Evolutionary conservation across 352 stramenopile species (phyloP).

Genomic region (Globisporangium alternatum): DNA sequence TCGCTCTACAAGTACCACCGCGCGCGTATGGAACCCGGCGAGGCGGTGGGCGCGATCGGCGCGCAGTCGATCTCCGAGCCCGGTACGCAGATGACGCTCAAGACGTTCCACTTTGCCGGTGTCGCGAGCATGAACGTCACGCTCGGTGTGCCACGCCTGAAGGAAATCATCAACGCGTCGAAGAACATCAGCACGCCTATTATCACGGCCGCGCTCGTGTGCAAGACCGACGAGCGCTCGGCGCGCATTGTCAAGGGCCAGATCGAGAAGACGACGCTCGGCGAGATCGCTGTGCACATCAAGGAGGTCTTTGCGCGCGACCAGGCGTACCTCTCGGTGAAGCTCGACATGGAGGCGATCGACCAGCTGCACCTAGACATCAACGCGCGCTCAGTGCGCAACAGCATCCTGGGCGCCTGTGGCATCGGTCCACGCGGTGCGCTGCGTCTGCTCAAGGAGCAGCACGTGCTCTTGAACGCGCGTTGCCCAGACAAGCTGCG

Average conservation of each 20-base stretch:
- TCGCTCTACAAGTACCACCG: slow-evolving; percentile 87
- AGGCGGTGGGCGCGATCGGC: slow-evolving; percentile 96
- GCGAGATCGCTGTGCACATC: slow-evolving; percentile 95
- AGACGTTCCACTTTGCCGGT: slow-evolving; percentile 99
- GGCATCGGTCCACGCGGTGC: slow-evolving; percentile 65
- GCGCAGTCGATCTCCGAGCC: slow-evolving; percentile 97
- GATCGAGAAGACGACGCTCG: slow-evolving; percentile 99
- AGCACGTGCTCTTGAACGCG: slow-evolving; percentile 82
- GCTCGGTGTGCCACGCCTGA: slow-evolving; percentile 98
- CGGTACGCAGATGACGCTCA: slow-evolving; percentile 95
- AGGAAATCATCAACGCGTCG: slow-evolving; percentile 96
- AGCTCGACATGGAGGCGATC: slow-evolving; percentile 97
- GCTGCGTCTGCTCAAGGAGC: slow-evolving; percentile 78
- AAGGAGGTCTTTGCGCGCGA: slow-evolving; percentile 97
- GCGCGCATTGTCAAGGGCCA: slow-evolving; percentile 98
- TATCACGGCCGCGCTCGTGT: slow-evolving; percentile 97
- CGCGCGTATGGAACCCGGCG: slow-evolving; percentile 91
- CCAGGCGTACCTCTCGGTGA: slow-evolving; percentile 95
- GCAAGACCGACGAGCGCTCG: slow-evolving; percentile 95
- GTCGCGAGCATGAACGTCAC: slow-evolving; percentile 99
- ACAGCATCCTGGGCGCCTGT: slow-evolving; percentile 89
- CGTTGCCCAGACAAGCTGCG: slow-evolving; percentile 82
- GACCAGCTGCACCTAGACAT: slow-evolving; percentile 97
- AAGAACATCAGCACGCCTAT: slow-evolving; percentile 99
- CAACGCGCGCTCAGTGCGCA: slow-evolving; percentile 87